Evolutionary conservation across 352 stramenopile genomes (phyloP).

Genomic region (Phytophthora brassicae): DNA sequence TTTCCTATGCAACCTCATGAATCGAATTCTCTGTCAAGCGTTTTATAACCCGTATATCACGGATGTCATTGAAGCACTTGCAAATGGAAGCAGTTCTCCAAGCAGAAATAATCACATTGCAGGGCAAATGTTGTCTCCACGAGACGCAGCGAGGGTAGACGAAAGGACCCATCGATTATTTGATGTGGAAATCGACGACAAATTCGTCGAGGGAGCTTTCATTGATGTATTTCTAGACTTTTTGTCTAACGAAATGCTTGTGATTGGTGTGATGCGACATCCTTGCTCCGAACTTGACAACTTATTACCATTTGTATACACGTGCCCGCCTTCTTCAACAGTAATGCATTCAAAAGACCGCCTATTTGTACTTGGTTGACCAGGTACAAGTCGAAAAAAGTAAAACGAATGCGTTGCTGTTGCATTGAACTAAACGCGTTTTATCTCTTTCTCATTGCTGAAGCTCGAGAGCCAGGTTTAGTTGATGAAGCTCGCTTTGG

Average conservation of each 20-base stretch:
- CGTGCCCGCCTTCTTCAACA: slow-evolving; percentile 47
- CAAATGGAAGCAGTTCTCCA: slow-evolving; percentile 29
- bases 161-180: slow-evolving; percentile 26
- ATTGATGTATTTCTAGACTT: slow-evolving; percentile 50
- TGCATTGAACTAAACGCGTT: not conserved
- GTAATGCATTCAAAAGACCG: slow-evolving; percentile 52
- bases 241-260: slow-evolving; percentile 42
- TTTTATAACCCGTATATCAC: slow-evolving; percentile 84
- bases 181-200: slow-evolving; percentile 39
- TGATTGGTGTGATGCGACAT: slow-evolving; percentile 52
- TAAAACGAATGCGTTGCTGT: not conserved
- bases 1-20: slow-evolving; percentile 56
- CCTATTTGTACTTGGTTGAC: slow-evolving; percentile 53
- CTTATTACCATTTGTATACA: slow-evolving; percentile 64
- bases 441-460: slow-evolving; percentile 52
- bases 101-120: not conserved
- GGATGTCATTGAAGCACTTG: slow-evolving; percentile 55
- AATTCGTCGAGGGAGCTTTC: slow-evolving; percentile 46
- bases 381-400: not conserved
- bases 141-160: not conserved
- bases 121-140: not conserved
- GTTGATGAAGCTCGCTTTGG: slow-evolving; percentile 43
- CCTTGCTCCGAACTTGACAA: slow-evolving; percentile 50
- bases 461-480: slow-evolving; percentile 37
- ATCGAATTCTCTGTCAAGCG: slow-evolving; percentile 70